Percentiles rank a stretch among this genome's conserved stretches.
These are phyloP conservation scores for Citrus hindsii DNA, from an alignment of 345 rosid species.

Conservation along the genomic window DNA sequence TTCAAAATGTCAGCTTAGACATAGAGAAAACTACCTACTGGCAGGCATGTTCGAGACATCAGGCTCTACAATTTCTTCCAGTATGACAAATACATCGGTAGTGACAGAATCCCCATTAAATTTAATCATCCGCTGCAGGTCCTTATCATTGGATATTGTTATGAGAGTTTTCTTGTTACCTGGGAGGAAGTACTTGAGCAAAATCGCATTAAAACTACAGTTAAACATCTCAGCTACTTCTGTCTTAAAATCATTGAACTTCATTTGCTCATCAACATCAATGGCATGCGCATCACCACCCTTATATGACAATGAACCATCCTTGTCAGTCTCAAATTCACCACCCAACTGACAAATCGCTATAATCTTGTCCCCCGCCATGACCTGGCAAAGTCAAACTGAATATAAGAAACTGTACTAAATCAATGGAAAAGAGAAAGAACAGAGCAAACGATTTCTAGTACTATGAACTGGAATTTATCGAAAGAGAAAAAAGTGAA, in stretches of 20 bases:
- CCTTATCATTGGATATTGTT: constrained; percentile 68
- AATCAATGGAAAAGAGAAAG: not conserved
- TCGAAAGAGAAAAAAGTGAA: no score
- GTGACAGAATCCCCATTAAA: constrained; percentile 57
- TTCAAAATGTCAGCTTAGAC: constrained; percentile 7
- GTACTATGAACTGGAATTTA: not conserved
- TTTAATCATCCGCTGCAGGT: constrained; percentile 56
- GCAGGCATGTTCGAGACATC: constrained; percentile 79
- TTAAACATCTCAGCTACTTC: constrained; percentile 70
- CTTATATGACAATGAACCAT: constrained; percentile 44
- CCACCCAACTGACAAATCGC: constrained; percentile 75
- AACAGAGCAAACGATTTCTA: not conserved
- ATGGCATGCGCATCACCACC: constrained; percentile 76
- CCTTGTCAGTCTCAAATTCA: constrained; percentile 42
- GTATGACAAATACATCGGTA: constrained; percentile 56
- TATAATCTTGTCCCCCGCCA: constrained; percentile 62
- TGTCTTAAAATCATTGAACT: constrained; percentile 51
- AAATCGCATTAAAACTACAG: constrained; percentile 36
- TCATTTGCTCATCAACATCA: constrained; percentile 50
- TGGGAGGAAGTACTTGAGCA: constrained; percentile 82
- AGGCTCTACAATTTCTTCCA: constrained; percentile 52
- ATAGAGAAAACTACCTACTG: constrained; percentile 58
- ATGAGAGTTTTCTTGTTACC: constrained; percentile 80
- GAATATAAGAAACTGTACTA: not conserved
- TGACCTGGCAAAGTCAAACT: constrained; percentile 33